Conservation (phyloP, 176 grass and related monocot genomes). For the Triticum urartu region DNA sequence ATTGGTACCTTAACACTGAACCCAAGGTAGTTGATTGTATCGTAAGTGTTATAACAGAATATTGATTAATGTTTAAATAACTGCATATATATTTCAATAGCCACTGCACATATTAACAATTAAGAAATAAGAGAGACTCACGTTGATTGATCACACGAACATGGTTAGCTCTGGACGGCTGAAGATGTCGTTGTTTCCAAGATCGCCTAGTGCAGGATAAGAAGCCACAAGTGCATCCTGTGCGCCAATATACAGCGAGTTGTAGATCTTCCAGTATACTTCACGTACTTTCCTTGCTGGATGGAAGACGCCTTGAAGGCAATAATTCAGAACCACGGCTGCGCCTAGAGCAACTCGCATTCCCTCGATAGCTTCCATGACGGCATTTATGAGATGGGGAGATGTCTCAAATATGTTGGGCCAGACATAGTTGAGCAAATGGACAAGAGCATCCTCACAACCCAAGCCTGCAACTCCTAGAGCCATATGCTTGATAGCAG, state of each 20-base stretch:
- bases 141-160: constrained; percentile 59
- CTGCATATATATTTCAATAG: neutral
- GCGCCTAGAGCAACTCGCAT: constrained; percentile 91
- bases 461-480: constrained; percentile 83
- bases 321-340: constrained; percentile 86
- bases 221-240: constrained; percentile 84
- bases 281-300: constrained; percentile 88
- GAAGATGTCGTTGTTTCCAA: constrained; percentile 51
- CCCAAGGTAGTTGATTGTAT: too few relatives aligned
- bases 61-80: neutral
- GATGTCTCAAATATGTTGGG: constrained; percentile 95
- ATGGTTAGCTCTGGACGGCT: constrained; percentile 72
- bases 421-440: constrained; percentile 92
- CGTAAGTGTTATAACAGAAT: too few relatives aligned
- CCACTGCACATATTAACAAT: neutral
- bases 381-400: constrained; percentile 89
- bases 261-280: constrained; percentile 98
- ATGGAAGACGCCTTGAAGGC: constrained; percentile 90
- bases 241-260: constrained; percentile 80
- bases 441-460: constrained; percentile 91
- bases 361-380: constrained; percentile 86
- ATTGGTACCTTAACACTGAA: too few relatives aligned
- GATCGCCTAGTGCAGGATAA: constrained; percentile 63
- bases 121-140: constrained; percentile 34
- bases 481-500: constrained; percentile 92